Evolutionary conservation across 2,329 filamentous ascomycete genomes (phyloP).

Genomic region (Aspergillus candidus): DNA sequence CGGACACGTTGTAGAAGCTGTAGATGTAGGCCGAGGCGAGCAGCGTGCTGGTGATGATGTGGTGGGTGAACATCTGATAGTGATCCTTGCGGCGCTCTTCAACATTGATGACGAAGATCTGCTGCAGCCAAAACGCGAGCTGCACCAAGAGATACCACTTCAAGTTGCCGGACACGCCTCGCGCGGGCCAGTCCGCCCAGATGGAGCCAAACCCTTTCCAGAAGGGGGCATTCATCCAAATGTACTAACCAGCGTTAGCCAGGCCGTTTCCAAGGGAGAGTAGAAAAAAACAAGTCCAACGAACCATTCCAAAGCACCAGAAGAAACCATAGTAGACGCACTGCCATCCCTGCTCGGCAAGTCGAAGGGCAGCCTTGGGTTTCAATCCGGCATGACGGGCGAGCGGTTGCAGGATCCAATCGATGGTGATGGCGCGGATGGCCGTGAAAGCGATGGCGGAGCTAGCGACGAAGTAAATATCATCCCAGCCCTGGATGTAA

Average conservation of each 20-base stretch:
- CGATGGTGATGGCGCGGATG: slow-evolving; percentile 75
- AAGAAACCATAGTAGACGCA: slow-evolving; percentile 75
- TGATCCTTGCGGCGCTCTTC: slow-evolving; percentile 93
- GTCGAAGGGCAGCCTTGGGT: slow-evolving; percentile 73
- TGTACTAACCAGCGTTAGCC: slow-evolving; percentile 53
- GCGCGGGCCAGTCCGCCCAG: slow-evolving; percentile 78
- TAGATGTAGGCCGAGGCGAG: slow-evolving; percentile 80
- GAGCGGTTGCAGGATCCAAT: slow-evolving; percentile 76
- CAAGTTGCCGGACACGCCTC: slow-evolving; percentile 65
- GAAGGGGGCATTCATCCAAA: slow-evolving; percentile 71
- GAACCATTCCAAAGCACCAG: slow-evolving; percentile 78
- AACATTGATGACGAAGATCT: slow-evolving; percentile 88
- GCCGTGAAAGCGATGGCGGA: slow-evolving; percentile 83
- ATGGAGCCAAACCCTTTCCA: slow-evolving; percentile 70
- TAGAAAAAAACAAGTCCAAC: slow-evolving; percentile 23
- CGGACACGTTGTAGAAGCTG: slow-evolving; percentile 79
- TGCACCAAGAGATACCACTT: slow-evolving; percentile 90
- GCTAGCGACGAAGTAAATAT: slow-evolving; percentile 68
- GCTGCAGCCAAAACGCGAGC: slow-evolving; percentile 89
- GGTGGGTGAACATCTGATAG: slow-evolving; percentile 92
- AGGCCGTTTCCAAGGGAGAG: not conserved
- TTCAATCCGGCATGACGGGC: slow-evolving; percentile 66
- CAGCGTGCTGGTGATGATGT: slow-evolving; percentile 79
- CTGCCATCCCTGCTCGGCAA: slow-evolving; percentile 93
- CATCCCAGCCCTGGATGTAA: slow-evolving; percentile 74